Base-by-base conservation (phyloP, 208 protist genomes). In the Lotmaria passim region DNA sequence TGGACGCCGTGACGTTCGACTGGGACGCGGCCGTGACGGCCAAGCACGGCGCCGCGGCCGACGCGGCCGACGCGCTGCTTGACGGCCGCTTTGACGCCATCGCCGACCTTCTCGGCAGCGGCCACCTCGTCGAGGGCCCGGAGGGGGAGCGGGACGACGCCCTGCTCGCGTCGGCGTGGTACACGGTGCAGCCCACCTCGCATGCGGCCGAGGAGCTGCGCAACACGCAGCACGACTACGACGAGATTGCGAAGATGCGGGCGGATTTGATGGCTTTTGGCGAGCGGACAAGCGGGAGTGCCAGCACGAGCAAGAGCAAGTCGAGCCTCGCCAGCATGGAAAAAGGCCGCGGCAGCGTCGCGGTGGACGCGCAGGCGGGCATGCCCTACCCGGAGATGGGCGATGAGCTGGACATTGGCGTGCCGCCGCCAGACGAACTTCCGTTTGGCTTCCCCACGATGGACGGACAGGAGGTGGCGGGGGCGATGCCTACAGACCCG, bases 311-410 rank as follows among this genome's bases (percentile, higher is more conserved):
- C 69, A 90, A 83, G 52, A 95, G 82, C 75, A 94, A 92, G 63
- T 88, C 80, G 8, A 94, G 88, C 60, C 75, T 90, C 14, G 82
- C 88, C 39, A 94, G 88, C 70, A 85, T 94, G 70, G 91, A 96
- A 70, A 92, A 94, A 64, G 88, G 75, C 43, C 87, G 91, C 83
- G 86, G 82, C 55, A 96, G 90, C 68, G 58, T 41, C 36, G 68
- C 48, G 0, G 82, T 39, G 11, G 69, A 47, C n/a, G 73, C 39
- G 15, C 34, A 66, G n/a, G n/a, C 33, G 81, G 71, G 30, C 52
- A n/a, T 86, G 33, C 70, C 81, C 21, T 86, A 89, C 70, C 79
- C 83, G 2, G 55, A 48, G 17, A 58, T 87, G 19, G 77, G 63
- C 15, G 87, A 96, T 34, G 86, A 88, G 36, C 64, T 96, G 24